Percentiles rank a stretch among this genome's conserved stretches.
Conservation (phyloP, 2,329 filamentous ascomycete species). For the Epichloe uncinata region DNA sequence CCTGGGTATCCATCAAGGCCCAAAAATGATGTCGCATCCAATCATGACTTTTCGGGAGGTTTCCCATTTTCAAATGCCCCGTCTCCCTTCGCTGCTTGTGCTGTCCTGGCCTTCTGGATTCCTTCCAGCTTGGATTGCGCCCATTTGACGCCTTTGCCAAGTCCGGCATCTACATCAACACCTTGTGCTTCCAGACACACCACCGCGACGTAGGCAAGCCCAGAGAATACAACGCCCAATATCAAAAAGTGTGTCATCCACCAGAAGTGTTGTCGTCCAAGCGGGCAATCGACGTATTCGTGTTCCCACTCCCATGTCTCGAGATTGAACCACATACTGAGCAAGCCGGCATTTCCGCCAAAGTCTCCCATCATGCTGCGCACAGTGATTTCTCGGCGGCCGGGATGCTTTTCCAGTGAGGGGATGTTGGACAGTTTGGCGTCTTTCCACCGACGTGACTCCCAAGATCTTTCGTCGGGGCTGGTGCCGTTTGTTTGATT, state of each 20-base stretch:
- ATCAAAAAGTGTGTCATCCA: slow-evolving; percentile 77
- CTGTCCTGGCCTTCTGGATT: neutral
- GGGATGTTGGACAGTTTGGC: slow-evolving; percentile 28
- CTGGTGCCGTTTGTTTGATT: slow-evolving; percentile 41
- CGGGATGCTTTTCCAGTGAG: slow-evolving; percentile 35
- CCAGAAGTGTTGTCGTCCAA: slow-evolving; percentile 87
- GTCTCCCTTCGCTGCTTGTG: neutral
- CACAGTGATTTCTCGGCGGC: slow-evolving; percentile 79
- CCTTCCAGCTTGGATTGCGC: slow-evolving; percentile 6
- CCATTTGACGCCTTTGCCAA: slow-evolving; percentile 11
- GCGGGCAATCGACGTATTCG: slow-evolving; percentile 63
- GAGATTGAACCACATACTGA: slow-evolving; percentile 82
- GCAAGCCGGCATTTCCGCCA: slow-evolving; percentile 76
- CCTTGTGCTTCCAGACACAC: slow-evolving; percentile 15
- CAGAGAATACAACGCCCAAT: slow-evolving; percentile 29
- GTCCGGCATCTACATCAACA: slow-evolving; percentile 21
- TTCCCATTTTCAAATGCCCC: slow-evolving; percentile 8
- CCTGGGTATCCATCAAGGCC: neutral
- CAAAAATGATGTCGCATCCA: slow-evolving; percentile 7
- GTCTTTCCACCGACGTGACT: slow-evolving; percentile 33
- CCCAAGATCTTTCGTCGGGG: slow-evolving; percentile 32
- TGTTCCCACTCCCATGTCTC: slow-evolving; percentile 63
- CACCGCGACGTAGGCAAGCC: slow-evolving; percentile 15
- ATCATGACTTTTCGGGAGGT: slow-evolving; percentile 10
- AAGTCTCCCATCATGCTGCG: slow-evolving; percentile 98